These are phyloP conservation scores for Trichoderma koningii DNA, from an alignment of 2,329 filamentous ascomycete genomes.

Conservation along the genomic window DNA sequence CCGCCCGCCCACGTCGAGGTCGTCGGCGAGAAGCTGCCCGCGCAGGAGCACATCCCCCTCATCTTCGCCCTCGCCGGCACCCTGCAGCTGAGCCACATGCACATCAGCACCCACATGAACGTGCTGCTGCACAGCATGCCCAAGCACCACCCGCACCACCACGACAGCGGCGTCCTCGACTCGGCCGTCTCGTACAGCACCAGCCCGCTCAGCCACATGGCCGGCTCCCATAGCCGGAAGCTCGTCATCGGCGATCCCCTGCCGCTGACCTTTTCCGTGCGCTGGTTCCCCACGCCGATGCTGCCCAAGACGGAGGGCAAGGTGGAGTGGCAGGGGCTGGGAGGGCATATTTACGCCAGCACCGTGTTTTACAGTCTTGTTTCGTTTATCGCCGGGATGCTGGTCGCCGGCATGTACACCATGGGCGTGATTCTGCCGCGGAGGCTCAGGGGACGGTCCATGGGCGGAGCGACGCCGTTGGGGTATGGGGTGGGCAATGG, in stretches of 20 bases:
- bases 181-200: slow-evolving; percentile 86
- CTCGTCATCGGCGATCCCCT: slow-evolving; percentile 87
- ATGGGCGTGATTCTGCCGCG: slow-evolving; percentile 61
- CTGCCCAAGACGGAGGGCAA: slow-evolving; percentile 68
- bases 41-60: slow-evolving; percentile 73
- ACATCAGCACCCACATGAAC: slow-evolving; percentile 87
- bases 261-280: slow-evolving; percentile 74
- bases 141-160: slow-evolving; percentile 63
- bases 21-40: slow-evolving; percentile 52
- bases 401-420: slow-evolving; percentile 60
- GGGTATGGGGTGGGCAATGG: slow-evolving; percentile 62
- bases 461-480: slow-evolving; percentile 60
- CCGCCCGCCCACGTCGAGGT: slow-evolving; percentile 61
- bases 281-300: slow-evolving; percentile 80
- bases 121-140: slow-evolving; percentile 75
- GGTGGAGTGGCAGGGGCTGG: slow-evolving; percentile 66
- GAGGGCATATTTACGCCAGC: slow-evolving; percentile 64
- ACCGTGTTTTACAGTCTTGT: slow-evolving; percentile 64
- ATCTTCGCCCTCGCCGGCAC: slow-evolving; percentile 89
- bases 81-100: slow-evolving; percentile 83
- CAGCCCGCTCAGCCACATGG: slow-evolving; percentile 65
- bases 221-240: slow-evolving; percentile 57
- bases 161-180: slow-evolving; percentile 77
- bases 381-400: slow-evolving; percentile 58
- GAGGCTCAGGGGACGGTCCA: slow-evolving; percentile 50